These are phyloP conservation scores for Inga oerstediana DNA, from an alignment of 306 rosid species.

Conservation along the genomic window DNA sequence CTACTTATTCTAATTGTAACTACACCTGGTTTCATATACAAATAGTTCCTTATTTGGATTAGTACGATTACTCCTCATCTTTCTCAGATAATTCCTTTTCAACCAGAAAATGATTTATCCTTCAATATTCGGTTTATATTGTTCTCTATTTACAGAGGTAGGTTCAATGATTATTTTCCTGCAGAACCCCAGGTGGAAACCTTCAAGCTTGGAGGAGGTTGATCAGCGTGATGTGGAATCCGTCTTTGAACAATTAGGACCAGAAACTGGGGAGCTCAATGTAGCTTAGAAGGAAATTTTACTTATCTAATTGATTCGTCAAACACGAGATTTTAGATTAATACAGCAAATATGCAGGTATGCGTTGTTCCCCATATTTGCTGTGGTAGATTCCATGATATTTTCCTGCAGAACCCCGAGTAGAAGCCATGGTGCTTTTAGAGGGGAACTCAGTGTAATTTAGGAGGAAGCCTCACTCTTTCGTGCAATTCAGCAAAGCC, in stretches of 20 bases:
- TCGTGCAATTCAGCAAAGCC: too few relatives aligned
- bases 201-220: slow-evolving; percentile 75
- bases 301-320: slow-evolving; percentile 17
- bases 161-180: slow-evolving; percentile 16
- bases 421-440: not conserved
- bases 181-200: slow-evolving; percentile 95
- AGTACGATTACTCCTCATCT: not conserved
- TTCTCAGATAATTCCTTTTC: not conserved
- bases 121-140: slow-evolving; percentile 12
- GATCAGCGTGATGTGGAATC: slow-evolving; percentile 61
- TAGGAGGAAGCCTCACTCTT: not conserved
- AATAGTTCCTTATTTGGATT: not conserved
- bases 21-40: not conserved
- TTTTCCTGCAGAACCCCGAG: not conserved
- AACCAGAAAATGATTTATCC: not conserved
- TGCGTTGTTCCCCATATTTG: not conserved
- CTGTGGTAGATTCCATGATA: not conserved
- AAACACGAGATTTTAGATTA: slow-evolving; percentile 23
- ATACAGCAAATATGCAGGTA: slow-evolving; percentile 35
- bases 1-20: not conserved
- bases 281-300: slow-evolving; percentile 30
- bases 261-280: slow-evolving; percentile 52
- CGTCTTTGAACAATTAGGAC: slow-evolving; percentile 61
- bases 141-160: slow-evolving; percentile 8
- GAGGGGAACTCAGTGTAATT: not conserved